Evolutionary conservation across 768 basidiomycete genomes (phyloP).

Genomic region (Peribolospora kevripleyi): DNA sequence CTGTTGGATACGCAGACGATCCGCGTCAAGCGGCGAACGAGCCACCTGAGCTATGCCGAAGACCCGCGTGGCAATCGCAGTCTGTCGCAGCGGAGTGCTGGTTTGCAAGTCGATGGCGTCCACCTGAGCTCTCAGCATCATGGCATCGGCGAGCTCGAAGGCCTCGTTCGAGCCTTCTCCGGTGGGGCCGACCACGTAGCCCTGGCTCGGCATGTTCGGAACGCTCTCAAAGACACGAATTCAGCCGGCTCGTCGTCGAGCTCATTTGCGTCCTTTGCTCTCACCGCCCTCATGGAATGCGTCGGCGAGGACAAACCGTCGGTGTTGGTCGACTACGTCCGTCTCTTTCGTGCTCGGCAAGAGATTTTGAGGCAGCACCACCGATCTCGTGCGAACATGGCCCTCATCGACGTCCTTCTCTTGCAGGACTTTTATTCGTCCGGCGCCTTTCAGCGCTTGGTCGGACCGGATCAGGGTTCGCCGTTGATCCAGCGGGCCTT

Average conservation of each 20-base stretch:
- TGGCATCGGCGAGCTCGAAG: background rate
- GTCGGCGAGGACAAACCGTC: slow-evolving; percentile 57
- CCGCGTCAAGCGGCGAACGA: slow-evolving; percentile 74
- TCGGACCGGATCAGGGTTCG: background rate
- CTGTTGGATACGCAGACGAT: slow-evolving; percentile 58
- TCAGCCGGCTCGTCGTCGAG: no score
- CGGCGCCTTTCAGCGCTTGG: background rate
- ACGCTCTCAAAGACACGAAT: no score
- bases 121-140: background rate
- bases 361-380: no score
- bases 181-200: background rate
- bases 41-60: slow-evolving; percentile 76
- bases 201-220: no score
- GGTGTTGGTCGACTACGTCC: no score
- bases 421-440: background rate
- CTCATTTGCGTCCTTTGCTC: slow-evolving; percentile 5
- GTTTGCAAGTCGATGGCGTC: slow-evolving; percentile 18
- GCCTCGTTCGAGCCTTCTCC: slow-evolving; percentile 4
- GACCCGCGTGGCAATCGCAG: slow-evolving; percentile 84
- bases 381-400: background rate
- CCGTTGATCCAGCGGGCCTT: background rate
- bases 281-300: slow-evolving; percentile 36
- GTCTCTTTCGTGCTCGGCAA: no score
- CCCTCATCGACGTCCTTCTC: slow-evolving; percentile 1
- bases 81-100: slow-evolving; percentile 36